Evolutionary conservation across 441 rosid species (phyloP).

Genomic region (Croton laevigatus): DNA sequence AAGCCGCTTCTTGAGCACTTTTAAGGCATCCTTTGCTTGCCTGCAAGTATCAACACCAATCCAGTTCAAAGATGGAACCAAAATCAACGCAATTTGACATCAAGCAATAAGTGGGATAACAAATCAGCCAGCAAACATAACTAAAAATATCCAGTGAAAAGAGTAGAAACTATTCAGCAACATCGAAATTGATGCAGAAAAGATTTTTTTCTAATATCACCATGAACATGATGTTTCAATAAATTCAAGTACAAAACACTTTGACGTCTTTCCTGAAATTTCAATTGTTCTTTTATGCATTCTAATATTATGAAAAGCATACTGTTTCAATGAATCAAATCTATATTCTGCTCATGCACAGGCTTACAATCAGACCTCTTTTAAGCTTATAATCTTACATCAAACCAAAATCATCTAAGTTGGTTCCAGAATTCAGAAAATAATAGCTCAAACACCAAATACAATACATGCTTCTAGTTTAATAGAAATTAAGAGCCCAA

Average conservation of each 20-base stretch:
- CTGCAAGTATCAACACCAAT: constrained; percentile 38
- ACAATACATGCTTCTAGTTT: neutral
- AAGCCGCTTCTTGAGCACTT: constrained; percentile 87
- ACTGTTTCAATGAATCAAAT: neutral
- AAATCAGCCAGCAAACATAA: neutral
- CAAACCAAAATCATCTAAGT: neutral
- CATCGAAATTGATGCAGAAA: neutral
- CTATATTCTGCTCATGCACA: neutral
- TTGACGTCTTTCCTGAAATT: neutral
- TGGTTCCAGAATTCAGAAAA: neutral
- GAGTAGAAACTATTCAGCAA: neutral
- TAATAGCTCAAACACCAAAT: neutral
- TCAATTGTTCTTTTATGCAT: neutral
- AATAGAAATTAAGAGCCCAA: neutral
- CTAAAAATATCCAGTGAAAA: neutral
- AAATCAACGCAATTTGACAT: constrained; percentile 10
- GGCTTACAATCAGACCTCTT: neutral
- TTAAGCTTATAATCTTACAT: neutral
- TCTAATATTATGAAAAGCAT: no score
- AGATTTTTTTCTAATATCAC: neutral
- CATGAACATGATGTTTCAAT: neutral
- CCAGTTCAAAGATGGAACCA: constrained; percentile 13
- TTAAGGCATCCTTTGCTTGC: constrained; percentile 93
- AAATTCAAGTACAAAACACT: neutral
- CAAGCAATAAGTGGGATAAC: neutral